Percentiles rank a stretch among this genome's conserved stretches.
Conservation (phyloP, 2,329 filamentous ascomycete genomes). For the Pyrenophora graminea region DNA sequence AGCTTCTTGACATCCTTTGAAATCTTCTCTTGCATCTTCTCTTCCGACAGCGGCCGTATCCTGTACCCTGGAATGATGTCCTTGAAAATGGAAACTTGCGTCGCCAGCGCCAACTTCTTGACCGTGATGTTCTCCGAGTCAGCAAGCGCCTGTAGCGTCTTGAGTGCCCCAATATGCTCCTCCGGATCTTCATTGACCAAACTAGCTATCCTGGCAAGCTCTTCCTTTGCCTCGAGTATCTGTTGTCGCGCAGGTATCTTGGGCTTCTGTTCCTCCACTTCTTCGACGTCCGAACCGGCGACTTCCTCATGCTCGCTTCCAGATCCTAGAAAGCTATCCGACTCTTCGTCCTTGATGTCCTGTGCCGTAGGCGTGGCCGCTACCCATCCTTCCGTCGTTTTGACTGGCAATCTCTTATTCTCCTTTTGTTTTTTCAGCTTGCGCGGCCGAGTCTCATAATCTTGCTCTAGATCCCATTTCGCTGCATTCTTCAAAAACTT, state of each 20-base stretch:
- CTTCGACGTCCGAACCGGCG: conserved; percentile 49
- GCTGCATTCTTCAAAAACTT: conserved; percentile 75
- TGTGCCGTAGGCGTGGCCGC: conserved; percentile 57
- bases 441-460: conserved; percentile 80
- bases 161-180: conserved; percentile 81
- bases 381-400: conserved; percentile 76
- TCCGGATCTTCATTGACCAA: conserved; percentile 90
- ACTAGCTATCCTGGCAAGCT: conserved; percentile 80
- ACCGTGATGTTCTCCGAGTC: conserved; percentile 72
- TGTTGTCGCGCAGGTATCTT: conserved; percentile 76
- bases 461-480: conserved; percentile 89
- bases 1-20: conserved; percentile 89
- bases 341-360: conserved; percentile 57
- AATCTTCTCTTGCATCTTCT: conserved; percentile 75
- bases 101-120: conserved; percentile 82
- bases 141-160: conserved; percentile 74
- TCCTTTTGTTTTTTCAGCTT: conserved; percentile 75
- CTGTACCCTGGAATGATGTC: conserved; percentile 96
- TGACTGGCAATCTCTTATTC: conserved; percentile 79
- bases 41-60: conserved; percentile 80
- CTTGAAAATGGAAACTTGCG: conserved; percentile 89
- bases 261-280: conserved; percentile 58
- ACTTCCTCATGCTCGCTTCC: conserved; percentile 57
- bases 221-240: conserved; percentile 86
- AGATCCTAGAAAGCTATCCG: conserved; percentile 66